phyloP scores from a whole-genome alignment of 2,329 filamentous ascomycete genomes.

The Lecanicillium sp. region DNA sequence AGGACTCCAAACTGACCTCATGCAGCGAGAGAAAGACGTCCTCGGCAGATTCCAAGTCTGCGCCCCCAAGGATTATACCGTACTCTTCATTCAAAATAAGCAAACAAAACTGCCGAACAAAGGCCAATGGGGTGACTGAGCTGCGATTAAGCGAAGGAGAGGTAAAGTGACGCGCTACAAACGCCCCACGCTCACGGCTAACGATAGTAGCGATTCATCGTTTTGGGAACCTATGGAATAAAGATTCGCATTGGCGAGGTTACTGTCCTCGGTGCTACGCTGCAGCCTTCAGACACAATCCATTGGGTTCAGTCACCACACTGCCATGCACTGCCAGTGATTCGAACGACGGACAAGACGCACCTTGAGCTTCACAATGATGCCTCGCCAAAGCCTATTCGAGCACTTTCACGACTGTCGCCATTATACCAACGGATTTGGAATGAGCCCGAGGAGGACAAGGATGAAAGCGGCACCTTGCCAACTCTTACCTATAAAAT shows the following conservation, averaged over 20 bases:
- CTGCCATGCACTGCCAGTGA: constrained; percentile 62
- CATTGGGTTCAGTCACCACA: constrained; percentile 58
- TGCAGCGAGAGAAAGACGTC: neutral
- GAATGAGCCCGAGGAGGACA: constrained; percentile 35
- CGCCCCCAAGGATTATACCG: constrained; percentile 14
- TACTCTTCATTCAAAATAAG: constrained; percentile 39
- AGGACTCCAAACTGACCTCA: no score
- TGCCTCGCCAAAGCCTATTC: constrained; percentile 39
- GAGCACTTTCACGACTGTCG: constrained; percentile 50
- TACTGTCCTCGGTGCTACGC: constrained; percentile 56
- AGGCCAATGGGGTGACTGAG: constrained; percentile 29
- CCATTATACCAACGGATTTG: constrained; percentile 62
- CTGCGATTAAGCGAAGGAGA: constrained; percentile 41
- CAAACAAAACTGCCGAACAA: constrained; percentile 34
- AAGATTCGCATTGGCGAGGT: constrained; percentile 53
- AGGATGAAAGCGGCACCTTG: constrained; percentile 11
- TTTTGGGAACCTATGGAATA: constrained; percentile 63
- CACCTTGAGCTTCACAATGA: constrained; percentile 49
- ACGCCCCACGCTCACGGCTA: neutral
- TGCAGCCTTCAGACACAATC: constrained; percentile 38
- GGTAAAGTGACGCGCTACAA: constrained; percentile 27
- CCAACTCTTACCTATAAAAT: constrained; percentile 38
- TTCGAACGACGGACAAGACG: constrained; percentile 45
- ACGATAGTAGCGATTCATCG: constrained; percentile 47
- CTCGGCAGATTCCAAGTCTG: no score